Evolutionary conservation across 192 early-diverging fungal genomes (phyloP).

Genomic region (Paraglomus brasilianum): DNA sequence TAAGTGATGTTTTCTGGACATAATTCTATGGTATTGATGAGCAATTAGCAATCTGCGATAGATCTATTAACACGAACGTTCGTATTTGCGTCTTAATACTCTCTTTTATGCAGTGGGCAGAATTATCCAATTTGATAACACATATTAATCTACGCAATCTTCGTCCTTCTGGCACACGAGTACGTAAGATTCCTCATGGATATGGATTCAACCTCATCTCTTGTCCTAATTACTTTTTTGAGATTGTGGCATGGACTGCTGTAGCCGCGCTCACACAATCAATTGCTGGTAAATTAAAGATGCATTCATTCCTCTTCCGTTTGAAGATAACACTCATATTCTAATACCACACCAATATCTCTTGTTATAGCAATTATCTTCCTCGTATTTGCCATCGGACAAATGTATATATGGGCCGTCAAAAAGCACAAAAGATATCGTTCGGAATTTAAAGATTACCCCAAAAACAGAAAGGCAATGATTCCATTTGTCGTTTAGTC

Average conservation of each 20-base stretch:
- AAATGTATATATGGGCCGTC: slow-evolving; percentile 94
- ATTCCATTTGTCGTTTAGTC: slow-evolving; percentile 66
- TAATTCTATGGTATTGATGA: slow-evolving; percentile 29
- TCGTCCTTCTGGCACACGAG: slow-evolving; percentile 83
- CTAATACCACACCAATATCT: neutral
- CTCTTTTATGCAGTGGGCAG: slow-evolving; percentile 56
- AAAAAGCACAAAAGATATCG: slow-evolving; percentile 93
- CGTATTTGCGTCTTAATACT: slow-evolving; percentile 35
- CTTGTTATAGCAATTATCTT: slow-evolving; percentile 56
- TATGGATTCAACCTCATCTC: slow-evolving; percentile 90
- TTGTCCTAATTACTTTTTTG: slow-evolving; percentile 94
- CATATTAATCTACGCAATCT: slow-evolving; percentile 89
- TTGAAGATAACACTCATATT: neutral
- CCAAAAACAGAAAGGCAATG: slow-evolving; percentile 78
- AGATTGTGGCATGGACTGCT: slow-evolving; percentile 78
- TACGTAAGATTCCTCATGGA: slow-evolving; percentile 85
- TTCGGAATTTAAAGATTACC: slow-evolving; percentile 91
- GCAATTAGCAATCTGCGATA: slow-evolving; percentile 35
- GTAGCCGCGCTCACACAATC: slow-evolving; percentile 73
- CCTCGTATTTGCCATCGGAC: slow-evolving; percentile 65
- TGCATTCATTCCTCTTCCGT: slow-evolving; percentile 29
- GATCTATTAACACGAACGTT: neutral
- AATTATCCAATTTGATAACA: slow-evolving; percentile 81
- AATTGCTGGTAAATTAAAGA: slow-evolving; percentile 49
- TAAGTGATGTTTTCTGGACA: slow-evolving; percentile 38